Evolutionary conservation across 2,329 filamentous ascomycete genomes (phyloP), one percentile per base, ranked within the genome.

Genomic region (Orbilia blumenaviensis): DNA sequence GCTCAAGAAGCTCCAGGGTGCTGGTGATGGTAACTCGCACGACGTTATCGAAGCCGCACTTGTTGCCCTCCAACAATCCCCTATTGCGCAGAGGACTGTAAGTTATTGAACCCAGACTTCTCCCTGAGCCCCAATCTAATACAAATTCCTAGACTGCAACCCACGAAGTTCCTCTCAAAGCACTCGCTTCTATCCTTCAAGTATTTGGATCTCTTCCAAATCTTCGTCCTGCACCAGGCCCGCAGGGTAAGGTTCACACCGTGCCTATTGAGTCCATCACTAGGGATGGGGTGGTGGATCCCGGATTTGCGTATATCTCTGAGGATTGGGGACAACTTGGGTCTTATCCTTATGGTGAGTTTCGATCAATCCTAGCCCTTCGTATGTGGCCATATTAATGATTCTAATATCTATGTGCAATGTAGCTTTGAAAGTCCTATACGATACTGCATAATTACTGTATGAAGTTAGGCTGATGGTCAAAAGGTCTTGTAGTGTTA

Each of bases 221-320:
- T 66, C 81, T 93, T n/a, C 84, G 88, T 4, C 85, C 88, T 29
- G 89, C 88, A 0, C 84, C 87, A 0, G 91, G 91, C 0, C 83
- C 87, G 0, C 89, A 91, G 82, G 91, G 91, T 0, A 83, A 89
- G 80, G 81, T 93, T 77, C 91, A 92, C 85, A 90, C 88, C 84
- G 85, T 92, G 12, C 21, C 21, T 1, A 50, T 76, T 6, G 64
- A 69, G 16, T 64, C 64, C 8, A 36, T 69, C 3, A 54, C 42
- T 12, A 38, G 25, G 23, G 50, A 76, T n/a, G 72, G 72, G 8
- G 21, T 16, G n/a, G 64, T 61, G 38, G 64, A 69, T 44, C 32
- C 38, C 3, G 72, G 72, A 32, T 44, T 34, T 18, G 72, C 72
- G 4, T 76, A 69, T 52, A 66, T 76, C 18, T 76, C 72, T 29